phyloP scores from a whole-genome alignment of 257 asterid genomes.

The Haberlea rhodopensis region DNA sequence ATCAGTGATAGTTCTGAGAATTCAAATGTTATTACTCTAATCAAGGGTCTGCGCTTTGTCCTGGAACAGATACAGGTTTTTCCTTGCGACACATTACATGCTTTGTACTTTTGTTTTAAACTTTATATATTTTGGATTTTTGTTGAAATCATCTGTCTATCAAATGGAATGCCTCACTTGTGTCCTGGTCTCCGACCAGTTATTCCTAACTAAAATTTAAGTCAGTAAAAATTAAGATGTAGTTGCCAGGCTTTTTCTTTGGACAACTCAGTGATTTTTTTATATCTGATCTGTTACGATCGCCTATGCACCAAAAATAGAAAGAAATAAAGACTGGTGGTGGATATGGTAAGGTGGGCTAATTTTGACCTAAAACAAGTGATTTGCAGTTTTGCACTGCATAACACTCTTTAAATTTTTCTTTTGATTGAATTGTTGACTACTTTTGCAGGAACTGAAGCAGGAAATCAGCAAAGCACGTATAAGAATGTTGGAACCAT shows the following conservation, averaged over 20 bases:
- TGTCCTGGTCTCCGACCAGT: too few relatives aligned
- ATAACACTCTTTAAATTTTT: not conserved
- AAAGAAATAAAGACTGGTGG: not conserved
- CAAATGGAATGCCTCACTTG: too few relatives aligned
- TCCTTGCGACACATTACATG: not conserved
- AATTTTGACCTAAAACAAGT: not conserved
- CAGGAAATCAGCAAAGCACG: slow-evolving; percentile 85
- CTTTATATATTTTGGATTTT: not conserved
- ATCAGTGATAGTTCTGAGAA: slow-evolving; percentile 36
- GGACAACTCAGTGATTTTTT: not conserved
- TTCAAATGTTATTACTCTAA: slow-evolving; percentile 47
- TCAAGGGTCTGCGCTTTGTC: slow-evolving; percentile 82
- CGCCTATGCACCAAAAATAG: not conserved
- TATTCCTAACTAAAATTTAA: too few relatives aligned
- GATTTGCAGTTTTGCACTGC: not conserved
- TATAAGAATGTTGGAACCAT: slow-evolving; percentile 72
- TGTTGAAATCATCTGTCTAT: not conserved
- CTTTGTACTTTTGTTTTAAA: not conserved
- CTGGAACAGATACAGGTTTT: slow-evolving; percentile 85
- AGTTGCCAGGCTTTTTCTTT: not conserved
- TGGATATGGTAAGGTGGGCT: not conserved
- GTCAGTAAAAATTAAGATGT: not conserved
- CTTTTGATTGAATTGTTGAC: not conserved
- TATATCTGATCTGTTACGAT: not conserved
- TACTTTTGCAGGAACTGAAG: slow-evolving; percentile 57